A percentile compares a stretch with the other conserved stretches of the same genome.
Conservation (phyloP, 2,329 filamentous ascomycete species). For the Penicillium sp. region DNA sequence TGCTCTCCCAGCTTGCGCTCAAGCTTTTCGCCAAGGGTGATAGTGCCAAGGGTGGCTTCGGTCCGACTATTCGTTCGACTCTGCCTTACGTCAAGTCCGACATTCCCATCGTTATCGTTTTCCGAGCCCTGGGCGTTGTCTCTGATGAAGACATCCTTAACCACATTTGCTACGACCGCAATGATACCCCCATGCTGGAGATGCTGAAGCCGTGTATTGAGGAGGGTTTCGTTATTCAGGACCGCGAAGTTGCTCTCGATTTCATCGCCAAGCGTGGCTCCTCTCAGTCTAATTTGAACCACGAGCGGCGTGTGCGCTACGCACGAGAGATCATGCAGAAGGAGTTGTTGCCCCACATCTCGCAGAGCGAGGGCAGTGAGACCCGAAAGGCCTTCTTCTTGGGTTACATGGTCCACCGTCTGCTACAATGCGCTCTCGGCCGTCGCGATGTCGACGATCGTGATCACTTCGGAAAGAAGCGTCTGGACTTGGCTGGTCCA, state of each 20-base stretch:
- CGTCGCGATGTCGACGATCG: conserved; percentile 94
- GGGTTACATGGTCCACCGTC: conserved; percentile 97
- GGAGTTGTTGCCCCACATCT: conserved; percentile 95
- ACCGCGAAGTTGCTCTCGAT: conserved; percentile 90
- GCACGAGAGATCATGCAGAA: conserved; percentile 96
- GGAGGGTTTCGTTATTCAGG: conserved; percentile 94
- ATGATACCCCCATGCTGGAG: conserved; percentile 95
- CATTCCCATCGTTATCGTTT: conserved; percentile 92
- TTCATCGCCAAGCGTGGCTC: conserved; percentile 93
- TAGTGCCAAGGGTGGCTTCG: conserved; percentile 76
- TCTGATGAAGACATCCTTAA: conserved; percentile 98
- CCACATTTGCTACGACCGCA: conserved; percentile 95
- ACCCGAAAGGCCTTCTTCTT: conserved; percentile 97
- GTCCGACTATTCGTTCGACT: conserved; percentile 86
- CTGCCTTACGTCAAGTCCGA: conserved; percentile 94
- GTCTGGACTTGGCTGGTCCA: conserved; percentile 91
- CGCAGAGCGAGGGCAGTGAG: conserved; percentile 90
- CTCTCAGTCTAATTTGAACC: conserved; percentile 70
- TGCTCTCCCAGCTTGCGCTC: conserved; percentile 90
- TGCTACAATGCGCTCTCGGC: conserved; percentile 90
- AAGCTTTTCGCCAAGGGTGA: conserved; percentile 90
- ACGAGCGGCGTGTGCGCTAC: conserved; percentile 88
- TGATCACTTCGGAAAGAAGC: conserved; percentile 99
- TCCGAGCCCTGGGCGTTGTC: conserved; percentile 92
- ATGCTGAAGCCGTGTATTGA: conserved; percentile 97